A percentile compares a stretch with the other conserved stretches of the same genome.
These are phyloP conservation scores for Kwoniella pini DNA, from an alignment of 768 basidiomycete species.

Conservation along the genomic window DNA sequence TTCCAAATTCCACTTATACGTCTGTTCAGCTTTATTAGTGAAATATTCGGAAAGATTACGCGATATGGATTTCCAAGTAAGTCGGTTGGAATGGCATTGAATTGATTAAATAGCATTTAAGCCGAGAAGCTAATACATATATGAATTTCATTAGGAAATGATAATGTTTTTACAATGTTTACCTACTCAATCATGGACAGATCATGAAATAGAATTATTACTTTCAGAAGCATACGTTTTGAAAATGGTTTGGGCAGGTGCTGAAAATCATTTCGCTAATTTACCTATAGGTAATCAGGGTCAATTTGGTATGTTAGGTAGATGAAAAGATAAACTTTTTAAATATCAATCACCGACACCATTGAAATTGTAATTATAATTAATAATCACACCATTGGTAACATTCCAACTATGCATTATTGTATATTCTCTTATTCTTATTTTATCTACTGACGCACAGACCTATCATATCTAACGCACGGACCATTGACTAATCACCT, in stretches of 20 bases:
- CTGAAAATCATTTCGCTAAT: constrained; percentile 54
- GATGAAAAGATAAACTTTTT: too few species aligned
- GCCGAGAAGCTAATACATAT: constrained; percentile 1
- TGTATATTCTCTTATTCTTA: too few species aligned
- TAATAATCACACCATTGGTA: too few species aligned
- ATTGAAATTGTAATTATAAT: too few species aligned
- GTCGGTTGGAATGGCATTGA: constrained; percentile 29
- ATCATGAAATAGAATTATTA: constrained; percentile 92
- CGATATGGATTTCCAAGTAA: constrained; percentile 97
- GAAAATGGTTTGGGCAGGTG: constrained; percentile 55
- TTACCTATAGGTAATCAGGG: constrained; percentile 26
- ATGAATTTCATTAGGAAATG: constrained; percentile 68
- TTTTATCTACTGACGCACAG: constrained; percentile 4
- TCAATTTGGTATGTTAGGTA: constrained; percentile 47
- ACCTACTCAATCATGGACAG: constrained; percentile 77
- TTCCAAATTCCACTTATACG: constrained; percentile 97
- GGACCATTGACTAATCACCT: neutral
- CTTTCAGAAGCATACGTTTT: constrained; percentile 90
- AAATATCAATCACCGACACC: too few species aligned
- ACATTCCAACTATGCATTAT: too few species aligned
- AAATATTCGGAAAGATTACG: constrained; percentile 91
- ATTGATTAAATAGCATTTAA: too few species aligned
- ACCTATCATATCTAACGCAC: constrained; percentile 6
- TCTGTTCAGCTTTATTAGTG: constrained; percentile 95
- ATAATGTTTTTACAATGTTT: constrained; percentile 83